Conservation (phyloP, 2,329 filamentous ascomycete genomes). For the Penicillium sp. region DNA sequence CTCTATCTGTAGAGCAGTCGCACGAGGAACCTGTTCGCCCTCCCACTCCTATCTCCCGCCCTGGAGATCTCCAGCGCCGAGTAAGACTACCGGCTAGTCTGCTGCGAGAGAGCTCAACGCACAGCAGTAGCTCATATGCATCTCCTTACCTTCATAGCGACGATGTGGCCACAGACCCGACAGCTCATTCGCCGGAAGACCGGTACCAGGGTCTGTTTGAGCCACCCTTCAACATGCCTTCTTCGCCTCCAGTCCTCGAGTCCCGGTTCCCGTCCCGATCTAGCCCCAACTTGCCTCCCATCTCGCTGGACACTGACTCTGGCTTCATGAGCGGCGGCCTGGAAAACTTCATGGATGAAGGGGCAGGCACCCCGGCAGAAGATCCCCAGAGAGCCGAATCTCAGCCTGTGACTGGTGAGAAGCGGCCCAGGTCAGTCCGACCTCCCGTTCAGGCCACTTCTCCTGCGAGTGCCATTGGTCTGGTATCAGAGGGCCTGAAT, state of each 20-base stretch:
- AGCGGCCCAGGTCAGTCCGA: slow-evolving; percentile 27
- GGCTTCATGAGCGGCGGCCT: slow-evolving; percentile 82
- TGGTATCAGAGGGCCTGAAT: slow-evolving; percentile 22
- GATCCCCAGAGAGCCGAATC: slow-evolving; percentile 23
- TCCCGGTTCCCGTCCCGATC: slow-evolving; percentile 68
- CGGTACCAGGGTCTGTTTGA: slow-evolving; percentile 56
- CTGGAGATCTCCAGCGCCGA: slow-evolving; percentile 34
- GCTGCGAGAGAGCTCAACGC: slow-evolving; percentile 64
- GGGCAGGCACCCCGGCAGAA: slow-evolving; percentile 38
- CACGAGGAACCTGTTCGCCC: slow-evolving; percentile 50
- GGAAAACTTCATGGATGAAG: slow-evolving; percentile 69
- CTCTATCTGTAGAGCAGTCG: slow-evolving; percentile 33
- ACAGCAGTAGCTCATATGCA: slow-evolving; percentile 41
- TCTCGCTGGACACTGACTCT: slow-evolving; percentile 64
- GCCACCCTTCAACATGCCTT: slow-evolving; percentile 81
- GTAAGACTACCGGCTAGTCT: slow-evolving; percentile 51
- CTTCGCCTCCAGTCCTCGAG: slow-evolving; percentile 81
- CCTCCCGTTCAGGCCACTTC: slow-evolving; percentile 31
- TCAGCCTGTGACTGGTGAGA: slow-evolving; percentile 22
- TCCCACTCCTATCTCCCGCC: slow-evolving; percentile 47
- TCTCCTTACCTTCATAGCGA: slow-evolving; percentile 46
- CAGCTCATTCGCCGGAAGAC: slow-evolving; percentile 53
- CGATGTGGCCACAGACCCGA: slow-evolving; percentile 46
- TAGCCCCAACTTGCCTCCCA: slow-evolving; percentile 72
- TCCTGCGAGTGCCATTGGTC: slow-evolving; percentile 26